Percentiles rank a stretch among this genome's conserved stretches.
phyloP scores from a whole-genome alignment of 768 basidiomycete species.

The Podaxis sp. region DNA sequence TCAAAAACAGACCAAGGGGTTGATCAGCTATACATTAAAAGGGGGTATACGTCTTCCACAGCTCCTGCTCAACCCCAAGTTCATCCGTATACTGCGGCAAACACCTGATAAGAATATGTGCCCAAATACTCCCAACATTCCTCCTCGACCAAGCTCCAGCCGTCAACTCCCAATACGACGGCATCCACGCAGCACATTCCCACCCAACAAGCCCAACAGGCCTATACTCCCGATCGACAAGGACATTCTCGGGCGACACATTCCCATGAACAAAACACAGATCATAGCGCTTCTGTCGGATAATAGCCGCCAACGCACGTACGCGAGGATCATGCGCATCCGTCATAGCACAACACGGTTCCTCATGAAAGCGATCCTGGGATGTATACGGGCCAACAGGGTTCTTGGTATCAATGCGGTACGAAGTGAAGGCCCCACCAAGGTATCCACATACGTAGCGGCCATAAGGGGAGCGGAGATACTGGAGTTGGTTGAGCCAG shows the following conservation, averaged over 20 bases:
- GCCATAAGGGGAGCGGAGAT: not conserved
- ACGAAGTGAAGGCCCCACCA: not conserved
- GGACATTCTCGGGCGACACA: slow-evolving; percentile 3
- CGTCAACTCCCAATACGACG: slow-evolving; percentile 5
- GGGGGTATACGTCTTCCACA: slow-evolving; percentile 11
- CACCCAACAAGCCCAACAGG: slow-evolving; percentile 7
- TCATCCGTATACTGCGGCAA: slow-evolving; percentile 11
- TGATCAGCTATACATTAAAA: not conserved
- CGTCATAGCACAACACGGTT: not conserved
- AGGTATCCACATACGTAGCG: slow-evolving; percentile 6
- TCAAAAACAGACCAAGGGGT: no score
- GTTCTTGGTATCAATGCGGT: slow-evolving; percentile 5
- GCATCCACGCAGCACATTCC: slow-evolving; percentile 10
- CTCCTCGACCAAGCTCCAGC: not conserved
- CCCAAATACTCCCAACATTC: not conserved
- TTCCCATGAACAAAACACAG: slow-evolving; percentile 8
- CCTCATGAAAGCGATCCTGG: slow-evolving; percentile 10
- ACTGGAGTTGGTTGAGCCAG: slow-evolving; percentile 9
- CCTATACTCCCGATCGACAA: not conserved
- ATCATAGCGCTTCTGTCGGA: slow-evolving; percentile 10
- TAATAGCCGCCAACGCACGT: slow-evolving; percentile 2
- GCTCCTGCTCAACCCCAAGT: slow-evolving; percentile 4
- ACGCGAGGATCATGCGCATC: not conserved
- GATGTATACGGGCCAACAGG: slow-evolving; percentile 10
- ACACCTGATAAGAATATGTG: not conserved